Percentiles rank a stretch among this genome's conserved stretches.
Evolutionary conservation across 1,284 basidiomycete genomes (phyloP).

Genomic region (Pyrrhoderma noxium): DNA sequence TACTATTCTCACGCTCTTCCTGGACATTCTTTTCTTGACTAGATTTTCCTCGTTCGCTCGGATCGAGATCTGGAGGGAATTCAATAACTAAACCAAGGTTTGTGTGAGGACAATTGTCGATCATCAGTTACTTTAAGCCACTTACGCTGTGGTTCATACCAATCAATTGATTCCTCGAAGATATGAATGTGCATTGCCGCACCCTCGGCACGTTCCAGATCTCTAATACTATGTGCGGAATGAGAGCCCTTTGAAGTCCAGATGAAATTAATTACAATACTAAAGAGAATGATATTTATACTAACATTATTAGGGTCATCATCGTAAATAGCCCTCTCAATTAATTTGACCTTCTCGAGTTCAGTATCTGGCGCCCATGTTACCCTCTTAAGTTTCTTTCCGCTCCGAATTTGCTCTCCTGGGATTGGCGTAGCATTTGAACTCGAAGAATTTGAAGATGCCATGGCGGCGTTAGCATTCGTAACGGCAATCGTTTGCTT

Average conservation of each 20-base stretch:
- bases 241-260: slow-evolving; percentile 51
- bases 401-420: no score
- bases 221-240: slow-evolving; percentile 61
- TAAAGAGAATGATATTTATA: slow-evolving; percentile 33
- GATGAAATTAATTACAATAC: slow-evolving; percentile 34
- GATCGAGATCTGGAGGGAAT: slow-evolving; percentile 48
- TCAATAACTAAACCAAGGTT: slow-evolving; percentile 43
- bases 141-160: slow-evolving; percentile 70
- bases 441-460: slow-evolving; percentile 20
- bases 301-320: slow-evolving; percentile 78
- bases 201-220: slow-evolving; percentile 77
- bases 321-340: slow-evolving; percentile 78
- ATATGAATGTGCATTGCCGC: slow-evolving; percentile 70
- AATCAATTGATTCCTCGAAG: slow-evolving; percentile 78
- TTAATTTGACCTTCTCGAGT: slow-evolving; percentile 65
- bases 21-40: slow-evolving; percentile 62
- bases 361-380: slow-evolving; percentile 67
- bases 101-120: neutral
- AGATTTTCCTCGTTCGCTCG: slow-evolving; percentile 47
- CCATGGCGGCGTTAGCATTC: slow-evolving; percentile 17
- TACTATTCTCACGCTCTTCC: slow-evolving; percentile 70
- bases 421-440: no score
- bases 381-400: slow-evolving; percentile 65
- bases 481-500: slow-evolving; percentile 27
- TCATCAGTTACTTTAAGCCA: slow-evolving; percentile 7